phyloP scores from a whole-genome alignment of 2,329 filamentous ascomycete species.

The Ceratocystis ficicola region DNA sequence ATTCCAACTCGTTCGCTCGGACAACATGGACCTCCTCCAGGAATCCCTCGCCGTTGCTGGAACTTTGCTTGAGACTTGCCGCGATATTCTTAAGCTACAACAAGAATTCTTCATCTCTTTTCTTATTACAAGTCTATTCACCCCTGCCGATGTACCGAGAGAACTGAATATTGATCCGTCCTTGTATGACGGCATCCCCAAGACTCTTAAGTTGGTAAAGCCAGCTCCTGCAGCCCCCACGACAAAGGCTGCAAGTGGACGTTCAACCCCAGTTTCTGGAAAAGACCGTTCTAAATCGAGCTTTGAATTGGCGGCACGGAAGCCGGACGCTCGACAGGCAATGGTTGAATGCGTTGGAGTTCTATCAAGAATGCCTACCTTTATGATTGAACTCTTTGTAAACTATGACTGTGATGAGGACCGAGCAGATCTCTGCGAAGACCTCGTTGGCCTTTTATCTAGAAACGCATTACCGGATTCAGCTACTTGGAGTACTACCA shows the following conservation, averaged over 20 bases:
- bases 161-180: constrained; percentile 83
- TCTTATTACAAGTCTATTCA: constrained; percentile 83
- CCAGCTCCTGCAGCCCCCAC: constrained; percentile 38
- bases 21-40: constrained; percentile 89
- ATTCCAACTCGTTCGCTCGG: constrained; percentile 90
- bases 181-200: constrained; percentile 85
- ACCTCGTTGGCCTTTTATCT: constrained; percentile 84
- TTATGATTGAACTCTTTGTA: constrained; percentile 89
- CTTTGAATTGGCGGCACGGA: constrained; percentile 78
- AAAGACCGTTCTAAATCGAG: constrained; percentile 88
- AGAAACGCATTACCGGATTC: constrained; percentile 94
- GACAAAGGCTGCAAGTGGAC: constrained; percentile 48
- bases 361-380: constrained; percentile 81
- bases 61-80: constrained; percentile 80
- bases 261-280: constrained; percentile 79
- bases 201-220: constrained; percentile 77
- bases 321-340: constrained; percentile 88
- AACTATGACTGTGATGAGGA: constrained; percentile 97
- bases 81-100: constrained; percentile 82
- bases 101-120: constrained; percentile 95
- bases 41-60: constrained; percentile 86
- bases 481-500: constrained; percentile 97
- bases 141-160: constrained; percentile 82
- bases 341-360: constrained; percentile 97
- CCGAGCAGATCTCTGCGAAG: constrained; percentile 81